Evolutionary conservation across 805 yeast genomes (phyloP).

Genomic region (Saturnispora ahearnii): DNA sequence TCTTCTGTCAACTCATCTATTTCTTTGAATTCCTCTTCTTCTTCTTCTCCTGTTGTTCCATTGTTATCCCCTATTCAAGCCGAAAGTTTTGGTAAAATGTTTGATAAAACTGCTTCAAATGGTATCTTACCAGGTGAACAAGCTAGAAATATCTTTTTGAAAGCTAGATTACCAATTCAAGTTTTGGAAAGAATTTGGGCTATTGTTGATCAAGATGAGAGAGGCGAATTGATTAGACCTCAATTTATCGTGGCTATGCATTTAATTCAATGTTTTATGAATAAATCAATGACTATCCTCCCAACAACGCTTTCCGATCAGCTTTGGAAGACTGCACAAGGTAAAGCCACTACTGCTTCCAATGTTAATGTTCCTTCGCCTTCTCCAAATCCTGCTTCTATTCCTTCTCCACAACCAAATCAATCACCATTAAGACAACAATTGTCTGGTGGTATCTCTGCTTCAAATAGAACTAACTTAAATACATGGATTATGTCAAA

Average conservation of each 20-base stretch:
- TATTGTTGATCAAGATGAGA: conserved; percentile 66
- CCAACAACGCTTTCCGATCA: conserved; percentile 27
- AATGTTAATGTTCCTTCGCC: conserved; percentile 15
- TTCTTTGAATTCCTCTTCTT: conserved; percentile 21
- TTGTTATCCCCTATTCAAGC: conserved; percentile 50
- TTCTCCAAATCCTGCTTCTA: conserved; percentile 8
- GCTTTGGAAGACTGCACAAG: conserved; percentile 27
- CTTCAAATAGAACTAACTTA: conserved; percentile 17
- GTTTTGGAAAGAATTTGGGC: conserved; percentile 84
- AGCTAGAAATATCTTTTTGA: conserved; percentile 79
- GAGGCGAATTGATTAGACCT: conserved; percentile 62
- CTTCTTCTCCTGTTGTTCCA: conserved; percentile 34
- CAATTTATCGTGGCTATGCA: conserved; percentile 94
- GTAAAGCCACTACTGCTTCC: conserved; percentile 9
- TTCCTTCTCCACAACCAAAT: conserved; percentile 14
- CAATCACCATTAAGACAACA: conserved; percentile 12
- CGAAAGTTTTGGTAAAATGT: conserved; percentile 59
- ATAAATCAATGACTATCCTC: conserved; percentile 44
- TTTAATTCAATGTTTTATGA: conserved; percentile 72
- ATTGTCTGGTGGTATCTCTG: conserved; percentile 5
- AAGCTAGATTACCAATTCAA: conserved; percentile 75
- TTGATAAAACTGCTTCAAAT: conserved; percentile 53
- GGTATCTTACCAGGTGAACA: conserved; percentile 59
- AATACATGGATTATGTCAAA: conserved; percentile 55
- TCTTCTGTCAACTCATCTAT: conserved; percentile 27